Conservation (phyloP, 768 basidiomycete species). For the Amanita polypyramis region DNA sequence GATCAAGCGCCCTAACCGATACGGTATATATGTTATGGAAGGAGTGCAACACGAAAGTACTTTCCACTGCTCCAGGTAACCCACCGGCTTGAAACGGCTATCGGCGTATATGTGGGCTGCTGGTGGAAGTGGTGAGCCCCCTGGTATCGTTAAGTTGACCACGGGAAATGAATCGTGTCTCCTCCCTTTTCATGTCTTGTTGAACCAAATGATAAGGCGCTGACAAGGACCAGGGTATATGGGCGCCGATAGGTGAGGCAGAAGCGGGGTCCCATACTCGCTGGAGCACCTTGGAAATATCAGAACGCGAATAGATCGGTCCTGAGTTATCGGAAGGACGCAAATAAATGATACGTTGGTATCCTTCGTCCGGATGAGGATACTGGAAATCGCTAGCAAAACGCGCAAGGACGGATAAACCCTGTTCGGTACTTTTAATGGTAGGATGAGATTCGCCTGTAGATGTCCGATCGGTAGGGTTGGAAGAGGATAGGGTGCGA, state of each 20-base stretch:
- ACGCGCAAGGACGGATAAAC: constrained; percentile 48
- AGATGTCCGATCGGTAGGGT: neutral
- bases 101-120: neutral
- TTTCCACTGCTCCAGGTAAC: neutral
- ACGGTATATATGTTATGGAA: neutral
- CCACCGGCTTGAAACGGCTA: neutral
- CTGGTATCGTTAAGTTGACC: constrained; percentile 6
- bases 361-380: constrained; percentile 52
- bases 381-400: constrained; percentile 52
- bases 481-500: constrained; percentile 4
- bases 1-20: neutral
- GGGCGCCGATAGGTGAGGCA: constrained; percentile 14
- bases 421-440: constrained; percentile 51
- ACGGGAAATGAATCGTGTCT: neutral
- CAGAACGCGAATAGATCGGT: constrained; percentile 38
- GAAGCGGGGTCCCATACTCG: constrained; percentile 37
- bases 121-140: neutral
- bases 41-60: constrained; percentile 3
- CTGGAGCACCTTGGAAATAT: constrained; percentile 40
- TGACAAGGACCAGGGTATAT: constrained; percentile 3
- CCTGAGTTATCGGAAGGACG: constrained; percentile 29
- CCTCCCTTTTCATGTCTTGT: neutral
- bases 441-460: constrained; percentile 70
- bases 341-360: constrained; percentile 46
- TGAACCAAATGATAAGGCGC: neutral